Evolutionary conservation across 495 filamentous ascomycete genomes (phyloP).

Genomic region (Penicillium verhagenii): DNA sequence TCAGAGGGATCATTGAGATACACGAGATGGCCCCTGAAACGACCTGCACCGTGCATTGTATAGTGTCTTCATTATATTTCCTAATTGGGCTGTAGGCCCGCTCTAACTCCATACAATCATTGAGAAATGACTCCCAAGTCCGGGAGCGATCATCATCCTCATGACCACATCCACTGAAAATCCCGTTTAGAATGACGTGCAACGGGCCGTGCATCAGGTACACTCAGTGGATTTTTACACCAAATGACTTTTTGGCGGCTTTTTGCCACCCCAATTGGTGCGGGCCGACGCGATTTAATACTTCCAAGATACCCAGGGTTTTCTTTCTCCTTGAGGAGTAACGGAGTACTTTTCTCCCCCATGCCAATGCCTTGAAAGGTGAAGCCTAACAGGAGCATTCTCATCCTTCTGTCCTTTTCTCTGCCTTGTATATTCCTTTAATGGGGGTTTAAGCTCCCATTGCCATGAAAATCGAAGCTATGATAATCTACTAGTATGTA

Average conservation of each 20-base stretch:
- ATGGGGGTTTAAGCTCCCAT: too few relatives aligned
- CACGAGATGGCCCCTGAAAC: conserved; percentile 22
- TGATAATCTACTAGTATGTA: background rate
- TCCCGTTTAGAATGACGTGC: background rate
- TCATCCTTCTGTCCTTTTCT: background rate
- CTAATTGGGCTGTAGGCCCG: conserved; percentile 13
- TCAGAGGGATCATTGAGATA: background rate
- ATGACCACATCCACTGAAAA: background rate
- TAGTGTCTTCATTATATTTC: conserved; percentile 16
- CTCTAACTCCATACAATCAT: conserved; percentile 2
- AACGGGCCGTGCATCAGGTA: background rate
- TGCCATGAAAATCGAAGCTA: too few relatives aligned
- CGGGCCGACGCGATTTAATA: conserved; percentile 2
- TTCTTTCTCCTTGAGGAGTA: background rate
- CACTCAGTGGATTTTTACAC: too few relatives aligned
- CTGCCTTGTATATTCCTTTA: background rate
- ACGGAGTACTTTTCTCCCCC: background rate
- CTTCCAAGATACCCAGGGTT: background rate
- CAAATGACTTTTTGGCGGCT: background rate
- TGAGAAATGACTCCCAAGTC: background rate
- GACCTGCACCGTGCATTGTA: background rate
- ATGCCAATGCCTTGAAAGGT: background rate
- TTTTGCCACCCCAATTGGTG: conserved; percentile 1
- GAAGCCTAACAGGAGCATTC: background rate
- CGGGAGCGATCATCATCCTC: background rate